Base-by-base conservation (phyloP, 257 asterid genomes). In the Nyctanthes arbortristis region DNA sequence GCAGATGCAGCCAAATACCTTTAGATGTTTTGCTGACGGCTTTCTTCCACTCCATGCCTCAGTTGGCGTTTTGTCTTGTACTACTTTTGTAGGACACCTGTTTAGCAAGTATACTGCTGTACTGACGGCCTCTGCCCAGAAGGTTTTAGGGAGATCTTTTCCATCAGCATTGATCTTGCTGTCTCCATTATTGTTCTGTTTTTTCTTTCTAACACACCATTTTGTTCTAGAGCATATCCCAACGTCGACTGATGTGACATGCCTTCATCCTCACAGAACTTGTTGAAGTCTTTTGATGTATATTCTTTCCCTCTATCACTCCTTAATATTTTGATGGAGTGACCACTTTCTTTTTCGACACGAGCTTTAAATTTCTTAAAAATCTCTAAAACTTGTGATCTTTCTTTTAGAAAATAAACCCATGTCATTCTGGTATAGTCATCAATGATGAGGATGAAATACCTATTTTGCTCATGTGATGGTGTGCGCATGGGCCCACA, bases 121-220 rank as follows among this genome's bases (percentile, higher is more conserved):
- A 4, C 16, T 35, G 7, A 35, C 1, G 7, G 40, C 0, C 11
- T 35, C 14, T 10, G n/a, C 10, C 13, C 14, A 35, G 1, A 0
- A 35, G 40, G 14, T 34, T 34, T 34, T 34, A 5, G 39, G 39
- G 36, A 35, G 16, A 63, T 20, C n/a, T 35, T 63, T 22, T 65
- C 61, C 14, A 7, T 25, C 8, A 68, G 34, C 73, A 68, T 57
- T 3, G 54, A 3, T 54, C 13, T 68, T n/a, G 58, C 18, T 27
- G 14, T 57, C 64, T 68, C 73, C 24, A 68, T 35, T 3, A 68
- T 8, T 0, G 58, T 25, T 33, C 35, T 55, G n/a, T 68, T 56
- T 5, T 57, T 68, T 18, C 57, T n/a, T 52, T 57, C 54, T 4
- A 16, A 34, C 7, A 68, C 56, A 13, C 39, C 57, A 59, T 56